These are phyloP conservation scores for Niveomyces coronatus DNA, from an alignment of 2,329 filamentous ascomycete species.

Conservation along the genomic window DNA sequence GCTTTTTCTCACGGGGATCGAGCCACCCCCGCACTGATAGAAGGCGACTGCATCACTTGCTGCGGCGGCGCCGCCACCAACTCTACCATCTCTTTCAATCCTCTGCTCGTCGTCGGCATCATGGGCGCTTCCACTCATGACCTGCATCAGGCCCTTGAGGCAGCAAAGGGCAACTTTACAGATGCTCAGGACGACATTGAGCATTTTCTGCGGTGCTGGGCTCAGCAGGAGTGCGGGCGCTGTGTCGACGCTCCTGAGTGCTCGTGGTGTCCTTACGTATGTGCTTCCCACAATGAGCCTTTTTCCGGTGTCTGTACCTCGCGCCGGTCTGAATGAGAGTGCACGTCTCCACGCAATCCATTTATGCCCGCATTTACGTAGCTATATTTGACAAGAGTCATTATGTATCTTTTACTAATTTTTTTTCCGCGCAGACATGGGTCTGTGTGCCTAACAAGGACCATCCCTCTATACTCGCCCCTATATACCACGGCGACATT, in stretches of 20 bases:
- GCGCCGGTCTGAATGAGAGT: no score
- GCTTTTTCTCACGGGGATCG: no score
- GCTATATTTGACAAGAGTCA: no score
- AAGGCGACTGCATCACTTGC: no score
- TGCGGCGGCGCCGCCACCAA: no score
- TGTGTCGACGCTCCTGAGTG: conserved; percentile 35
- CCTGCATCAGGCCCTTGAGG: conserved; percentile 4
- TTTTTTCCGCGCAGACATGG: conserved; percentile 42
- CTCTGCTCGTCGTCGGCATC: no score
- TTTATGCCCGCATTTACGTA: background rate
- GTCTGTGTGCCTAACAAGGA: conserved; percentile 43
- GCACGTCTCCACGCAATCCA: background rate
- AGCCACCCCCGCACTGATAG: no score
- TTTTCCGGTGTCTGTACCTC: no score
- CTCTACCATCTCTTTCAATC: background rate
- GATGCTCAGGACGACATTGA: conserved; percentile 20
- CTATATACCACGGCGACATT: conserved; percentile 37
- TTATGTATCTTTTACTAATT: no score
- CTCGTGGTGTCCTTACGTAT: conserved; percentile 44
- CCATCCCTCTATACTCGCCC: conserved; percentile 35
- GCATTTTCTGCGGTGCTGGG: conserved; percentile 41
- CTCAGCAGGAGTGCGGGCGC: conserved; percentile 34
- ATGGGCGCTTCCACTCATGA: conserved; percentile 5
- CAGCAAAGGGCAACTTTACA: conserved; percentile 21
- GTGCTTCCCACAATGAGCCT: no score